Base-by-base conservation (phyloP, 169 alveolate species). In the Cyclospora cayetanensis region DNA sequence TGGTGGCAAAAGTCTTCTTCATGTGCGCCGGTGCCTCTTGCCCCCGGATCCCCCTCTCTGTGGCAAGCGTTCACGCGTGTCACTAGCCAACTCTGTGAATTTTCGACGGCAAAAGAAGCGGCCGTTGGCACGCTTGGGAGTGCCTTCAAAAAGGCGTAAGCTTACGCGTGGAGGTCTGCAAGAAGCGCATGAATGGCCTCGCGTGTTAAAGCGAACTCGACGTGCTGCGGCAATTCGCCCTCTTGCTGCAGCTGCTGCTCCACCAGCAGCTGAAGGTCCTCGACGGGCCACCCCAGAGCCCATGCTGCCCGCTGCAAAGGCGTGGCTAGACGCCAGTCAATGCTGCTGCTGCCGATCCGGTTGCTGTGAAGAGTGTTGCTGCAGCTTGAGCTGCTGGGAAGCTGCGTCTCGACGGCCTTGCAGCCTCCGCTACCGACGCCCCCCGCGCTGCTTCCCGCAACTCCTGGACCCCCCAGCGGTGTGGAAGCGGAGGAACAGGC, bases 181-280 rank as follows among this genome's bases (percentile, higher is more conserved):
- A 55, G n/a, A 60, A 60, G 72, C 72, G 34, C 72, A 60, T 60
- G 1, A 7, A n/a, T n/a, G 15, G 70, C 70, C 70, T 55, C 70
- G 34, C 70, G 9, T 15, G 70, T 55, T 4, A 55, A 29, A 7
- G 70, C 70, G 7, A 55, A 29, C 29, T 55, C 70, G 4, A 55
- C 70, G 70, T 55, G 70, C 70, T 55, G 70, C 70, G 70, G 70
- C 70, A 55, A 29, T 29, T 55, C 31, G 7, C 29, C 70, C n/a
- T 29, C 70, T 22, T 55, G 70, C 70, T 55, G 70, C 29, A 4
- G 34, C 70, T 55, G 70, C 70, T 55, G 70, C 29, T 55, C 34
- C 34, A 55, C 70, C 15, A 55, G 70, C 70, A 55, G 70, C 70
- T 15, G 70, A 20, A 55, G n/a, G n/a, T 55, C 70, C 27, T 55